Evolutionary conservation across 306 rosid genomes (phyloP).

Genomic region (Oemleria cerasiformis): DNA sequence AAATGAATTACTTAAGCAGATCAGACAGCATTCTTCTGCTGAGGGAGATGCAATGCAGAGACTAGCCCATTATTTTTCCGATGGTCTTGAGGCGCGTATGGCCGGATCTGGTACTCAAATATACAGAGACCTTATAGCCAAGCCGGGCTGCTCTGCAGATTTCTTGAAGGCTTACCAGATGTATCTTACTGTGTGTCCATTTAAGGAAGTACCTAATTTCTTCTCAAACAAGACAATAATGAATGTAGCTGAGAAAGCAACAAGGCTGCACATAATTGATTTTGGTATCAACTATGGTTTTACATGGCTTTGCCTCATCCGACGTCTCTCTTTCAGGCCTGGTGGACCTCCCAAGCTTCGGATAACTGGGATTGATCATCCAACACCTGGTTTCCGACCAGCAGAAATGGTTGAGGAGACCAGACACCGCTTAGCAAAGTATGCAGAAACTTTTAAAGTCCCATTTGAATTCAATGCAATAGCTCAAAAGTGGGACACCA

Average conservation of each 20-base stretch:
- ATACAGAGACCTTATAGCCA: slow-evolving; percentile 30
- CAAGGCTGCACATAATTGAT: slow-evolving; percentile 40
- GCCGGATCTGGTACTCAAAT: slow-evolving; percentile 38
- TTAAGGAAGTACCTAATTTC: slow-evolving; percentile 29
- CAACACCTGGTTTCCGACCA: slow-evolving; percentile 42
- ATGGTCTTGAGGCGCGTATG: slow-evolving; percentile 41
- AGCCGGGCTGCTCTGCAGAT: slow-evolving; percentile 38
- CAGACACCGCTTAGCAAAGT: slow-evolving; percentile 30
- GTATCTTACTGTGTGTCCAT: slow-evolving; percentile 39
- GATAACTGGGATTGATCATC: slow-evolving; percentile 39
- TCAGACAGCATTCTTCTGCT: slow-evolving; percentile 35
- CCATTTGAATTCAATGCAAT: slow-evolving; percentile 39
- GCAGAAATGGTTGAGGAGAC: slow-evolving; percentile 36
- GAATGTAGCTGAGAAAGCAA: slow-evolving; percentile 31
- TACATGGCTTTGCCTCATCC: slow-evolving; percentile 38
- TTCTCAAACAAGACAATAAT: slow-evolving; percentile 38
- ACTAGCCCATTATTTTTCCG: slow-evolving; percentile 37
- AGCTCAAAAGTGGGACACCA: slow-evolving; percentile 42
- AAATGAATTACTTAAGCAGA: slow-evolving; percentile 33
- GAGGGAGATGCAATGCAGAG: slow-evolving; percentile 39
- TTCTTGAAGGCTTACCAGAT: slow-evolving; percentile 42
- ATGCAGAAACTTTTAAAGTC: slow-evolving; percentile 33
- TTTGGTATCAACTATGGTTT: slow-evolving; percentile 35
- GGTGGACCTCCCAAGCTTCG: slow-evolving; percentile 43
- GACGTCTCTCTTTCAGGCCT: slow-evolving; percentile 26